Evolutionary conservation across 2,329 filamentous ascomycete genomes (phyloP), one percentile per base, ranked within the genome.

Genomic region (Graphium sp.): DNA sequence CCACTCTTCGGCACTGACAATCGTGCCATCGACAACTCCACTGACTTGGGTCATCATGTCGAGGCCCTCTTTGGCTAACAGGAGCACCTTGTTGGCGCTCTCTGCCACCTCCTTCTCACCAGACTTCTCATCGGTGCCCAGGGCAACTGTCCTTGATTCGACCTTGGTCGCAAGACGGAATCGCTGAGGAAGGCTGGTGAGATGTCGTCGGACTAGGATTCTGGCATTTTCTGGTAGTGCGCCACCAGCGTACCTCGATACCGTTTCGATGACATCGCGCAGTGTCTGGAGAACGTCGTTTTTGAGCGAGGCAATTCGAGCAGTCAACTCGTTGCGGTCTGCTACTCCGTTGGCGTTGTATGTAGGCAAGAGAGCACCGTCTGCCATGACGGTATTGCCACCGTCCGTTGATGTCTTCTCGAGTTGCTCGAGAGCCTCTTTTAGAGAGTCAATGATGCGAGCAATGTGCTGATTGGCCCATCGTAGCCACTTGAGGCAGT

Each of bases 1-100:
- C 89, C 89, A 95, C 40, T 76, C 72, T 50, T 95, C 87, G 1
- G 89, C 89, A 41, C 80, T 89, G 31, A 80, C 68, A 30, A 95
- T 78, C 0, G 89, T 95, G 30, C 83, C 79, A 39, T 91, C 81
- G 7, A 95, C 66, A 2, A 94, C 81, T 5, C 75, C 73, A 22
- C 75, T 89, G 28, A 98, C 83, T 48, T 94, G 84, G 1, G 73
- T 68, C 64, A 95, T 84, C 77, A 95, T 93, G 40, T 94, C 84
- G 10, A 95, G 60, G 0, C 85, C 83, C 47, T 95, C 87, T 42
- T 78, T 79, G 6, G 87, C 87, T 29, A 95, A 70, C 2, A 89
- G 72, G 9, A 95, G 56, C 32, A 91, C 84, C 22, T 78, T 66
- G 39, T 84, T 76, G 0, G 82, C 84, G 29, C 62, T 62, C 16